A percentile compares a stretch with the other conserved stretches of the same genome.
phyloP scores from a whole-genome alignment of 805 yeast species.

The Wickerhamiella siamensis region DNA sequence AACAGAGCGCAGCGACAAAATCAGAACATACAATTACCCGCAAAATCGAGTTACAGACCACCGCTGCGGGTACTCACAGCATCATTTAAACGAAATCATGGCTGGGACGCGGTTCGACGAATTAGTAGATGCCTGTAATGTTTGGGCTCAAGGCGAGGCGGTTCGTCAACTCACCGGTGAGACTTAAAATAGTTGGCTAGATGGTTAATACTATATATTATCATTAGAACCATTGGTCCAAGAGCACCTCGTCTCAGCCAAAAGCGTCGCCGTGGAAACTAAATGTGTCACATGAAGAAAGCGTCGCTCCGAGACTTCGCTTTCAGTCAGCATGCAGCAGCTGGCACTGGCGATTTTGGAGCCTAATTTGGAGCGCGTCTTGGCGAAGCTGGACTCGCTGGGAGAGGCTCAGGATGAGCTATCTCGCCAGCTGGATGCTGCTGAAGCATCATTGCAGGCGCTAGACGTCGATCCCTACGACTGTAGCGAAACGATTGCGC shows the following conservation, averaged over 20 bases:
- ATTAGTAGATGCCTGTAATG: slow-evolving; percentile 38
- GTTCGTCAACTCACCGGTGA: slow-evolving; percentile 26
- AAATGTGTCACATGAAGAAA: not conserved
- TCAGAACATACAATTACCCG: slow-evolving; percentile 83
- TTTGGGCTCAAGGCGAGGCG: slow-evolving; percentile 32
- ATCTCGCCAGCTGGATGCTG: slow-evolving; percentile 11
- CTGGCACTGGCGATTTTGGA: slow-evolving; percentile 5
- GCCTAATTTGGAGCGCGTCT: slow-evolving; percentile 3
- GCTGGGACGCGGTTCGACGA: slow-evolving; percentile 42
- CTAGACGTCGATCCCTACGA: slow-evolving; percentile 2
- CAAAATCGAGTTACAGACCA: slow-evolving; percentile 93
- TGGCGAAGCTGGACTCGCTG: slow-evolving; percentile 11
- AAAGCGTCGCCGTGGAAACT: slow-evolving; percentile 3
- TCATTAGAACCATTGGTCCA: too few relatives aligned
- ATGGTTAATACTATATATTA: too few relatives aligned
- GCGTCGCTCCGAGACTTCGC: not conserved
- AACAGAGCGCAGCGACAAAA: slow-evolving; percentile 83
- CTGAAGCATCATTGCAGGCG: slow-evolving; percentile 9
- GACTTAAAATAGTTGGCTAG: too few relatives aligned
- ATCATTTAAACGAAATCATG: slow-evolving; percentile 57
- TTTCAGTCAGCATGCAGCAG: slow-evolving; percentile 1
- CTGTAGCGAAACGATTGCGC: slow-evolving; percentile 5
- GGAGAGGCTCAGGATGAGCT: slow-evolving; percentile 17
- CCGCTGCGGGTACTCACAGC: slow-evolving; percentile 66
- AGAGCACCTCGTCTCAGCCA: too few relatives aligned